phyloP scores from a whole-genome alignment of 495 filamentous ascomycete species.

The Neurospora discreta region DNA sequence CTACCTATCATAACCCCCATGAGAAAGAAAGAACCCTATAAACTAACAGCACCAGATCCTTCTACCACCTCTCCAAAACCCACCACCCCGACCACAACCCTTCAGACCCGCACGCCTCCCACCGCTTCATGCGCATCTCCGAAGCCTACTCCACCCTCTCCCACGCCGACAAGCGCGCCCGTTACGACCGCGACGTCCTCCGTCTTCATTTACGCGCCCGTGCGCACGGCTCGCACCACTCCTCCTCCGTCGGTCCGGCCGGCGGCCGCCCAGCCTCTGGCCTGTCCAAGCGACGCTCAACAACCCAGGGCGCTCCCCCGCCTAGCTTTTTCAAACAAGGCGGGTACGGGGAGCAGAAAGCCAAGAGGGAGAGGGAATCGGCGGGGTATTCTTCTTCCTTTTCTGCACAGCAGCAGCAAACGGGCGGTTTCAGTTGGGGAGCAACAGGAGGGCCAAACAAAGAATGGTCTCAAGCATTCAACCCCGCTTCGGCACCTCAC shows the following conservation, averaged over 20 bases:
- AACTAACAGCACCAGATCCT: slow-evolving; percentile 44
- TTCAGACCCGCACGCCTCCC: slow-evolving; percentile 54
- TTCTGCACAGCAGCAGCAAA: not conserved
- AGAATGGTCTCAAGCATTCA: not conserved
- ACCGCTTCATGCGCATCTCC: slow-evolving; percentile 74
- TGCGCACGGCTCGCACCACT: slow-evolving; percentile 36
- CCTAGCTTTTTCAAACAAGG: slow-evolving; percentile 78
- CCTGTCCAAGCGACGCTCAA: slow-evolving; percentile 63
- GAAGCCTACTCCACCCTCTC: slow-evolving; percentile 77
- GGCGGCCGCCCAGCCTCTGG: slow-evolving; percentile 71
- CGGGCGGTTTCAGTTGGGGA: not conserved
- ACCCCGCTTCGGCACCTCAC: slow-evolving; percentile 43
- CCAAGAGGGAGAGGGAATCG: slow-evolving; percentile 40
- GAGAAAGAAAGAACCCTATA: too few relatives aligned
- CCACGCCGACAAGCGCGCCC: slow-evolving; percentile 55
- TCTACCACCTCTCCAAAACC: slow-evolving; percentile 81
- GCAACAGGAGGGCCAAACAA: slow-evolving; percentile 33
- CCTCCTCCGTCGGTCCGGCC: slow-evolving; percentile 33
- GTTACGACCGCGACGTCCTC: slow-evolving; percentile 65
- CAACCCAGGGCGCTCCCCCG: slow-evolving; percentile 72
- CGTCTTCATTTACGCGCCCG: slow-evolving; percentile 20
- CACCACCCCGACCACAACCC: slow-evolving; percentile 94
- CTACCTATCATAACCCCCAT: too few relatives aligned
- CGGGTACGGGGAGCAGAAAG: slow-evolving; percentile 49
- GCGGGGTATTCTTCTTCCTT: not conserved